Evolutionary conservation across 768 basidiomycete genomes (phyloP).

Genomic region (Dacryopinax primogenitus): DNA sequence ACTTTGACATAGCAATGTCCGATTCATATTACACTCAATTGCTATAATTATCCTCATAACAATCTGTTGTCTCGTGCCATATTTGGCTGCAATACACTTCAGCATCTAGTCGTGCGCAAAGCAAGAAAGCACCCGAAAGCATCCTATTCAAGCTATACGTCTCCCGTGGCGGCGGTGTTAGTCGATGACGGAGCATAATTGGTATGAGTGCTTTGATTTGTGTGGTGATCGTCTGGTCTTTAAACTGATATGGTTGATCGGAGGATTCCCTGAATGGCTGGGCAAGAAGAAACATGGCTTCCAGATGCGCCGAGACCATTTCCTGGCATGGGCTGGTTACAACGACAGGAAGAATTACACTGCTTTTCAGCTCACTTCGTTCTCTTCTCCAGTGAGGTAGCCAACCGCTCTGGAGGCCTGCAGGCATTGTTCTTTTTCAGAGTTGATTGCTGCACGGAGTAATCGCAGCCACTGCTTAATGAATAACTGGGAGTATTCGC

Average conservation of each 20-base stretch:
- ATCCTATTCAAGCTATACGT: slow-evolving; percentile 85
- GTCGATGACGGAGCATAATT: slow-evolving; percentile 72
- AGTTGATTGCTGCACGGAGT: slow-evolving; percentile 63
- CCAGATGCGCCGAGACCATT: slow-evolving; percentile 79
- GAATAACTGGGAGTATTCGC: slow-evolving; percentile 71
- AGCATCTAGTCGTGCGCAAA: slow-evolving; percentile 25
- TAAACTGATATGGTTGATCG: slow-evolving; percentile 68
- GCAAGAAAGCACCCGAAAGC: slow-evolving; percentile 32
- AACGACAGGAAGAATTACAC: background rate
- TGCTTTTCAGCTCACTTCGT: slow-evolving; percentile 38
- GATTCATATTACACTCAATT: background rate
- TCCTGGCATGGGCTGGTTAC: slow-evolving; percentile 31
- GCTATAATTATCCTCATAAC: background rate
- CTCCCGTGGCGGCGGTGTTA: slow-evolving; percentile 86
- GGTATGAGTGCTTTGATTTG: slow-evolving; percentile 73
- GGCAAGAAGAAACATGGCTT: slow-evolving; percentile 71
- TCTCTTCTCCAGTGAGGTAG: slow-evolving; percentile 82
- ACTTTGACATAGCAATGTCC: background rate
- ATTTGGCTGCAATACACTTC: background rate
- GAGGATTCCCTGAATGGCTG: slow-evolving; percentile 63
- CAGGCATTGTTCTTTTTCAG: slow-evolving; percentile 53
- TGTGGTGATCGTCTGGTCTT: slow-evolving; percentile 48
- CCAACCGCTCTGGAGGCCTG: slow-evolving; percentile 68
- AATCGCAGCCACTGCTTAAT: slow-evolving; percentile 78
- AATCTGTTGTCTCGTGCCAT: background rate